phyloP scores from a whole-genome alignment of 768 basidiomycete species.

The Flagelloscypha sp. region DNA sequence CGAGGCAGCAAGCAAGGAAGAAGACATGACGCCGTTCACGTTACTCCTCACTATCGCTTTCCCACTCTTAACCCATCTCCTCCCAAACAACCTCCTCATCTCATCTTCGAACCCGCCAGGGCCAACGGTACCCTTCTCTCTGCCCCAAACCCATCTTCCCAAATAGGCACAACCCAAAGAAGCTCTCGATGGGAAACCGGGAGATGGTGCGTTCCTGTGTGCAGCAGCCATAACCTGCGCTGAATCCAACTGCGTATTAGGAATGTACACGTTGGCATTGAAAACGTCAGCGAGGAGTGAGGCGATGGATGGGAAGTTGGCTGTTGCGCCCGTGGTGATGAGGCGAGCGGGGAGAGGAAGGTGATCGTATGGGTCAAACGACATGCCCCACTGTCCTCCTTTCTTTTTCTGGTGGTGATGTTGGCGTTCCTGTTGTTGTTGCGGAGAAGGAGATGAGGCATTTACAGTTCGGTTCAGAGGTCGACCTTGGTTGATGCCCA shows the following conservation, averaged over 20 bases:
- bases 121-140: conserved; percentile 37
- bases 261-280: conserved; percentile 72
- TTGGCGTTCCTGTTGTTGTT: conserved; percentile 20
- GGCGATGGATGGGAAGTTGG: conserved; percentile 76
- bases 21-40: conserved; percentile 34
- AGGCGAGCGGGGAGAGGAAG: conserved; percentile 56
- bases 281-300: conserved; percentile 78
- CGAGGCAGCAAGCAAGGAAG: too few relatives aligned
- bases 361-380: conserved; percentile 76
- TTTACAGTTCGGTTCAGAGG: conserved; percentile 16
- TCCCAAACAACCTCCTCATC: conserved; percentile 58
- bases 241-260: conserved; percentile 66
- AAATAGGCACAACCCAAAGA: conserved; percentile 70
- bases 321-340: conserved; percentile 69
- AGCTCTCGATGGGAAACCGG: conserved; percentile 61
- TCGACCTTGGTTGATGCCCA: conserved; percentile 33
- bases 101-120: conserved; percentile 74
- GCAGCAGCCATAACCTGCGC: conserved; percentile 59
- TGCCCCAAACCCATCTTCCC: conserved; percentile 82
- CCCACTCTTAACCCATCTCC: conserved; percentile 67
- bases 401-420: too few relatives aligned
- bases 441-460: conserved; percentile 16
- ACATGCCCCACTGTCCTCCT: conserved; percentile 48
- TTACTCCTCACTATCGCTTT: conserved; percentile 52
- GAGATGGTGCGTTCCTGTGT: conserved; percentile 67